These are phyloP conservation scores for Rhamnella rubrinervis DNA, from an alignment of 331 rosid genomes.

Conservation along the genomic window DNA sequence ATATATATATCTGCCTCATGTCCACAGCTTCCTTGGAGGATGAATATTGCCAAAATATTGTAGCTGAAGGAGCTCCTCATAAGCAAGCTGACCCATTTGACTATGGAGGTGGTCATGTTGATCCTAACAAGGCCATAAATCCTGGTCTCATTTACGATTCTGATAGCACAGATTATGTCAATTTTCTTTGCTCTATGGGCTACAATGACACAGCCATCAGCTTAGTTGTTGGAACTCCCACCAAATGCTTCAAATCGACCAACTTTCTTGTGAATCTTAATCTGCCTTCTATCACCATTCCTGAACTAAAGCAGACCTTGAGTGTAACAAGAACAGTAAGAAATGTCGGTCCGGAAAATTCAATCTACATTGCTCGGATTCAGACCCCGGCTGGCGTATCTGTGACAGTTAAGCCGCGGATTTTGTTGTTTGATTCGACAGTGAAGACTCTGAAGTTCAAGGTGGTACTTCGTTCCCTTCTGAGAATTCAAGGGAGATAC, in stretches of 20 bases:
- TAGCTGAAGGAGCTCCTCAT: constrained; percentile 64
- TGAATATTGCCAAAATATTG: constrained; percentile 39
- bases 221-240: constrained; percentile 21
- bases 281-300: constrained; percentile 56
- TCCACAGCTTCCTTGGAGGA: constrained; percentile 48
- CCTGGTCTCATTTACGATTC: constrained; percentile 60
- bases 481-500: constrained; percentile 48
- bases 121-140: constrained; percentile 44
- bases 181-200: constrained; percentile 59
- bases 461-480: constrained; percentile 37
- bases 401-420: constrained; percentile 37
- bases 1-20: neutral
- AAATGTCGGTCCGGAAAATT: constrained; percentile 50
- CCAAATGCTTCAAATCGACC: constrained; percentile 30
- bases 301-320: constrained; percentile 37
- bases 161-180: constrained; percentile 37
- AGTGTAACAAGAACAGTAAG: constrained; percentile 54
- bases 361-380: constrained; percentile 43
- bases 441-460: constrained; percentile 40
- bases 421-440: constrained; percentile 33
- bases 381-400: constrained; percentile 39
- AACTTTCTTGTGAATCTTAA: constrained; percentile 42
- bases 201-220: constrained; percentile 53
- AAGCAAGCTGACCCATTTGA: constrained; percentile 61
- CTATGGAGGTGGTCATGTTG: constrained; percentile 65